Percentiles rank a stretch among this genome's conserved stretches.
Evolutionary conservation across 176 grass and related monocot genomes (phyloP).

Genomic region (Triticum urartu): DNA sequence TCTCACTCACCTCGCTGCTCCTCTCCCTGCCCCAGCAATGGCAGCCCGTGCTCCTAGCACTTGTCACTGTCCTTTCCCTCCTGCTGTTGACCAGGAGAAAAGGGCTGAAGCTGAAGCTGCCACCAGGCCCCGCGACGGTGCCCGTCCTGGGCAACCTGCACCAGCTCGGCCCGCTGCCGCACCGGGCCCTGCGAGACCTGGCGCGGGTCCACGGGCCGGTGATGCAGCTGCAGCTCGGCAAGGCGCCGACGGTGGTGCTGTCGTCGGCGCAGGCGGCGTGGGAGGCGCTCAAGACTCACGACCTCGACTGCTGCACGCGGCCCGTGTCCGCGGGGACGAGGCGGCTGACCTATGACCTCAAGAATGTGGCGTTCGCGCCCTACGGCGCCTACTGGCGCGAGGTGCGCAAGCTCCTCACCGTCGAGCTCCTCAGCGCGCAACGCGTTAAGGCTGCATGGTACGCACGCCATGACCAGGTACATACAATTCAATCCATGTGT

Average conservation of each 20-base stretch:
- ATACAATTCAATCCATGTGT: too few species aligned
- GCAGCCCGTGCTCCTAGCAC: not conserved
- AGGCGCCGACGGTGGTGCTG: slow-evolving; percentile 42
- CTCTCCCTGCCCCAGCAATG: not conserved
- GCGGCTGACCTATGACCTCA: slow-evolving; percentile 8
- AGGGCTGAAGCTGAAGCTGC: slow-evolving; percentile 24
- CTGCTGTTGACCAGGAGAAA: not conserved
- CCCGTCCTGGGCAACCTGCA: slow-evolving; percentile 48
- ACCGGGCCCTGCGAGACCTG: slow-evolving; percentile 37
- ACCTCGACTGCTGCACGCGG: slow-evolving; percentile 39
- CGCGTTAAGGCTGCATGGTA: slow-evolving; percentile 37
- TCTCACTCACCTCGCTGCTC: not conserved
- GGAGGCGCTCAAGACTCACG: slow-evolving; percentile 46
- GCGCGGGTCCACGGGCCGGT: slow-evolving; percentile 31
- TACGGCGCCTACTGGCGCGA: slow-evolving; percentile 47
- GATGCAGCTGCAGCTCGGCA: slow-evolving; percentile 49
- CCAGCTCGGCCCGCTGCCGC: slow-evolving; percentile 44
- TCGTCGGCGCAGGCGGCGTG: slow-evolving; percentile 39
- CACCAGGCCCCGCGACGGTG: slow-evolving; percentile 34
- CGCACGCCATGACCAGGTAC: not conserved
- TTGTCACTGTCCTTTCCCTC: not conserved
- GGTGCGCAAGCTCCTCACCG: slow-evolving; percentile 41
- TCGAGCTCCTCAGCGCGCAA: slow-evolving; percentile 46
- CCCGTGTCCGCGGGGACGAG: slow-evolving; percentile 13
- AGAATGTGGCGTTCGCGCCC: slow-evolving; percentile 41